Evolutionary conservation across 805 yeast genomes (phyloP).

Genomic region (Candida bentonensis): DNA sequence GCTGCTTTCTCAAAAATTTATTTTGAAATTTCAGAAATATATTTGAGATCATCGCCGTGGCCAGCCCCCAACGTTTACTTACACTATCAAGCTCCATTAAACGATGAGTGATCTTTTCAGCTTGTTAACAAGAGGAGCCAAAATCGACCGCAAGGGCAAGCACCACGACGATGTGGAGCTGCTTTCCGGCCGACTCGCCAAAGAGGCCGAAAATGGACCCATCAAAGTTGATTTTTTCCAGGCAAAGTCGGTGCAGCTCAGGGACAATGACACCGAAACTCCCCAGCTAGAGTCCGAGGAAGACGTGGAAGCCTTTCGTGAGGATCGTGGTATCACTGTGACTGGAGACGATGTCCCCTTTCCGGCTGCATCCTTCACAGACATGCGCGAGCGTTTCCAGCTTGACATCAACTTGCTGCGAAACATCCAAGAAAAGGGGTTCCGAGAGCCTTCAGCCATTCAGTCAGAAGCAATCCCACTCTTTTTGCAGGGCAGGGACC

Average conservation of each 20-base stretch:
- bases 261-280: constrained; percentile 7
- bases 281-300: constrained; percentile 24
- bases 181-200: constrained; percentile 12
- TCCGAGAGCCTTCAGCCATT: constrained; percentile 81
- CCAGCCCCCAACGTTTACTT: too few relatives aligned
- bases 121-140: constrained; percentile 75
- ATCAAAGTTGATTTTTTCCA: constrained; percentile 74
- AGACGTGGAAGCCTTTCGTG: constrained; percentile 51
- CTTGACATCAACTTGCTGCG: constrained; percentile 43
- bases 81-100: background rate
- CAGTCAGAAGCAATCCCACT: constrained; percentile 85
- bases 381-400: constrained; percentile 53
- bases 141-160: constrained; percentile 39
- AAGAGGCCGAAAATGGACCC: constrained; percentile 38
- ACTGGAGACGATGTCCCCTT: constrained; percentile 79
- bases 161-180: constrained; percentile 11
- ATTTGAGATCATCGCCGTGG: background rate
- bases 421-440: constrained; percentile 56
- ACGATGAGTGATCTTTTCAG: constrained; percentile 55
- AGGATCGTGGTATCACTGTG: constrained; percentile 49
- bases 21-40: background rate
- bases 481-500: constrained; percentile 52
- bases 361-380: constrained; percentile 83
- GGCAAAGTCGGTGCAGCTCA: constrained; percentile 15
- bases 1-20: background rate